Percentiles rank a stretch among this genome's conserved stretches.
Evolutionary conservation across 169 alveolate species (phyloP).

Genomic region (Eimeria acervulina): DNA sequence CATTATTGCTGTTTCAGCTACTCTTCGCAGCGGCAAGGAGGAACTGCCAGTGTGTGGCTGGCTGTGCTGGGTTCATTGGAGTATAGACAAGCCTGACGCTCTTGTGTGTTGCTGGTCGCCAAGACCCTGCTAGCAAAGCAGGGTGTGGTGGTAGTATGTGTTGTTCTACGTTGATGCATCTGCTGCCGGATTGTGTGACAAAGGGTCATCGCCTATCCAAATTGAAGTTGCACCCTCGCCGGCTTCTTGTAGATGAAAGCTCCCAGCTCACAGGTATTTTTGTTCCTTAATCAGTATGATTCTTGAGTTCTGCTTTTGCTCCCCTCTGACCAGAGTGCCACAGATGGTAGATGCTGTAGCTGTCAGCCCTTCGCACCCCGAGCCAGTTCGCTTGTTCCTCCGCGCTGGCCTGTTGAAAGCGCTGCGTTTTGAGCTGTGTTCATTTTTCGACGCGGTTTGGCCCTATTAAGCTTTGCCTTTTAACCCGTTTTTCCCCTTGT

Average conservation of each 20-base stretch:
- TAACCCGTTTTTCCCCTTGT: background rate
- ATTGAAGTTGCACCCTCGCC: constrained; percentile 50
- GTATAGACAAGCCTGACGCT: background rate
- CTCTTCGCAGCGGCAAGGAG: background rate
- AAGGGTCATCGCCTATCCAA: constrained; percentile 60
- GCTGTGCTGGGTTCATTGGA: background rate
- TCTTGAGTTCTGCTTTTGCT: background rate
- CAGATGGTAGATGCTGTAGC: too few species aligned
- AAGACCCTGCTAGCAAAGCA: background rate
- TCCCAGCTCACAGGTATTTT: constrained; percentile 64
- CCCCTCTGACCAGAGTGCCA: background rate
- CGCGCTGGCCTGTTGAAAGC: background rate
- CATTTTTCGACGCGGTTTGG: background rate
- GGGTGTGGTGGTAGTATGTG: background rate
- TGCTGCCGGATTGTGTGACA: background rate
- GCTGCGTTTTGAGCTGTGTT: background rate
- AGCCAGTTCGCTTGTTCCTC: background rate
- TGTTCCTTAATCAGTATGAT: background rate
- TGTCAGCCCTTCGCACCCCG: background rate
- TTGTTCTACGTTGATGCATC: background rate
- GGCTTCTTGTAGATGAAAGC: constrained; percentile 72
- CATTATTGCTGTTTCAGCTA: background rate
- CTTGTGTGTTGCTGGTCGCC: background rate
- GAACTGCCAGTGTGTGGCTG: background rate
- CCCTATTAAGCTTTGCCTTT: background rate